Base-by-base conservation (phyloP, 129 eudicot species). In the Saposhnikovia divaricata region DNA sequence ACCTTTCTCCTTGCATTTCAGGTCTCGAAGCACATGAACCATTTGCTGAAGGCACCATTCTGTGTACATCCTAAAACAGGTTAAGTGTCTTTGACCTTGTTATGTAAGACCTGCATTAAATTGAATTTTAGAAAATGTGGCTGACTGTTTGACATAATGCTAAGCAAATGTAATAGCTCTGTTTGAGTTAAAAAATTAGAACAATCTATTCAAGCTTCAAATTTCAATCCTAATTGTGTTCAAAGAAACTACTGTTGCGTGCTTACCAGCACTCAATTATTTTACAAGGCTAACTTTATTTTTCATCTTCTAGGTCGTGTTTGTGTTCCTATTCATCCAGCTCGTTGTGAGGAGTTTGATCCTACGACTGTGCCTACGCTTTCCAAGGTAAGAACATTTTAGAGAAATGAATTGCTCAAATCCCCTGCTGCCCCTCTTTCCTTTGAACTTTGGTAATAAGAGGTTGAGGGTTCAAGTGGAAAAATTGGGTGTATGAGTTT, bases 41-140 rank as follows among this genome's bases (percentile, higher is more conserved):
- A 96, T 83, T 88, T 96, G 86, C 90, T 96, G 81, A 96, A 96
- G 88, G 94, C 99, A 81, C 99, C 99, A 39, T 96, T 96, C 74
- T 96, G 98, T 59, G 81, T 92, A 78, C 99, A 92, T 84, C 99
- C 99, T 34, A 90, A 96, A 90, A 96, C 99, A 90, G 98, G 99
- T 90, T 76, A 61, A 68, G 81, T 55, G 53, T 78, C 80, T 63
- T 21, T 9, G 45, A 71, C 6, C 80, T n/a, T 43, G 72, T 21
- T n/a, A 42, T 37, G 5, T 40, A 42, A 7, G 40, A 46, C 25
- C 39, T 46, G 23, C 38, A 13, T 11, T 38, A 44, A 46, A n/a
- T 45, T 28, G 38, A 39, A 55, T 28, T 18, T 19, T 4, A 34
- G 15, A 51, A 19, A 37, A 16, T 38, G 40, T 16, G 25, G 23